These are phyloP conservation scores for Coniferiporia weirii DNA, from an alignment of 1,284 basidiomycete genomes.

Conservation along the genomic window DNA sequence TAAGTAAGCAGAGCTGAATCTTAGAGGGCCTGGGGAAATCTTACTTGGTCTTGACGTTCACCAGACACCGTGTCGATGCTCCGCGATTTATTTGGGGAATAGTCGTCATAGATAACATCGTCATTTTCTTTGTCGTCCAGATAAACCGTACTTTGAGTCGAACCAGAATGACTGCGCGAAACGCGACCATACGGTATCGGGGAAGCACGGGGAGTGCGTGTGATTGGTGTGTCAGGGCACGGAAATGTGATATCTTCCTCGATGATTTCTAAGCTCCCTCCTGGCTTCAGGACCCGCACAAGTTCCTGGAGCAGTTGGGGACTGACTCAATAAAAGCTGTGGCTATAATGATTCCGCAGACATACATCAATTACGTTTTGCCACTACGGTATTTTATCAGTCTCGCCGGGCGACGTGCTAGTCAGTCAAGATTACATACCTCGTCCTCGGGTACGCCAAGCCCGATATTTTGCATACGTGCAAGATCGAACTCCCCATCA, in stretches of 20 bases:
- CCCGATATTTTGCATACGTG: conserved; percentile 56
- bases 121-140: neutral
- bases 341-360: conserved; percentile 8
- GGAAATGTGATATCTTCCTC: conserved; percentile 73
- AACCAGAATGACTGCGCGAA: conserved; percentile 4
- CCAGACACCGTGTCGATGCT: conserved; percentile 17
- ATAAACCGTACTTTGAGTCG: neutral
- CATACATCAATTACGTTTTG: conserved; percentile 32
- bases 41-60: conserved; percentile 11
- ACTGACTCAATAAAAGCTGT: conserved; percentile 43
- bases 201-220: conserved; percentile 23
- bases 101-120: neutral
- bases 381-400: conserved; percentile 25
- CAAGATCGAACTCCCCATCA: conserved; percentile 53
- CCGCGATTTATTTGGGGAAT: neutral
- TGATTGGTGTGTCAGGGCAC: conserved; percentile 31
- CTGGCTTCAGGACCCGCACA: conserved; percentile 53
- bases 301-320: conserved; percentile 48
- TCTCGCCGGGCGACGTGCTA: neutral
- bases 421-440: conserved; percentile 31
- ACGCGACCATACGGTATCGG: conserved; percentile 1
- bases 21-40: neutral
- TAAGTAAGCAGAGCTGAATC: neutral
- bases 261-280: conserved; percentile 63
- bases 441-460: conserved; percentile 68